phyloP scores from a whole-genome alignment of 1,284 basidiomycete genomes.

The Ustilago curta region DNA sequence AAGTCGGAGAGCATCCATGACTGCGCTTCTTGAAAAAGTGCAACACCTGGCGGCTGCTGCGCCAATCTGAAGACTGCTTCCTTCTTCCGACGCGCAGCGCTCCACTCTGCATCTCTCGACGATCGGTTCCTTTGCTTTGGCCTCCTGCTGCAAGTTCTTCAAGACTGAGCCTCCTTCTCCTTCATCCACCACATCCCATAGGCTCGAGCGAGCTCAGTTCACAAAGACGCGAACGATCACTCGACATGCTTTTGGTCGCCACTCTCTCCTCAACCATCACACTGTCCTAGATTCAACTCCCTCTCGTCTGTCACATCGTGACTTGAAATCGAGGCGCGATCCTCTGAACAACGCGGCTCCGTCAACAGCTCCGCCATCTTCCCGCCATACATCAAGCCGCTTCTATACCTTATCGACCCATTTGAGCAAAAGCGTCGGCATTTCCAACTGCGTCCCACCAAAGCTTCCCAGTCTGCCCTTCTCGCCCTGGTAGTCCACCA shows the following conservation, averaged over 20 bases:
- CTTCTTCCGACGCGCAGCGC: slow-evolving; percentile 16
- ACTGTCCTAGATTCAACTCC: background rate
- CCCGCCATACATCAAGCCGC: background rate
- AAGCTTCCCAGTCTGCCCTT: too few relatives aligned
- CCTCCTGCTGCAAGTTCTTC: background rate
- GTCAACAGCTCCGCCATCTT: background rate
- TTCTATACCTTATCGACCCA: background rate
- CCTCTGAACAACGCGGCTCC: background rate
- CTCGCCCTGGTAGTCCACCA: background rate
- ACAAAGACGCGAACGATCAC: background rate
- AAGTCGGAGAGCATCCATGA: too few relatives aligned
- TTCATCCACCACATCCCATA: background rate
- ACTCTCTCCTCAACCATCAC: slow-evolving; percentile 3
- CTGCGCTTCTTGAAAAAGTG: too few relatives aligned
- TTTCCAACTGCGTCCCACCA: background rate
- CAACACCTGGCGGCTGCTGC: background rate
- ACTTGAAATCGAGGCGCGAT: background rate
- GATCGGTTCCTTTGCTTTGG: background rate
- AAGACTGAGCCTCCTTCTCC: background rate
- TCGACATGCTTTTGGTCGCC: background rate
- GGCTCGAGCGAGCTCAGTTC: background rate
- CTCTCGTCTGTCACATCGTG: background rate
- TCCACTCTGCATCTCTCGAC: background rate
- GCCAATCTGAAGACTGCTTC: background rate
- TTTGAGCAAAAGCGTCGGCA: background rate